These are phyloP conservation scores for Jamesozyma spencerorum DNA, from an alignment of 805 yeast genomes.

Conservation along the genomic window DNA sequence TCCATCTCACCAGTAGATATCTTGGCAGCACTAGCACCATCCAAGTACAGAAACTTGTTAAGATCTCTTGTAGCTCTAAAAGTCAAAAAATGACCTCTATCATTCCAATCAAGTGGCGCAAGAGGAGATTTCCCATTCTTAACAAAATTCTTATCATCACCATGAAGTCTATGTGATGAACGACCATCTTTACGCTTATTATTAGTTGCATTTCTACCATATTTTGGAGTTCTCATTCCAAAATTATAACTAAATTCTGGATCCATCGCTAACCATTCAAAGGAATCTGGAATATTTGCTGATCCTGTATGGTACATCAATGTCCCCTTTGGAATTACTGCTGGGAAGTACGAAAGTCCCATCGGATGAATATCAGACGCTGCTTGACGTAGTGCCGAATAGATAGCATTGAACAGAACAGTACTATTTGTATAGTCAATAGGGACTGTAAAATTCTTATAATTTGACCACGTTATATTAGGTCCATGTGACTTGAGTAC, in stretches of 20 bases:
- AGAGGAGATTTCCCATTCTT: not conserved
- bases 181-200: constrained; percentile 2
- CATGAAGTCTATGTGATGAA: constrained; percentile 3
- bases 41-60: constrained; percentile 42
- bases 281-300: constrained; percentile 36
- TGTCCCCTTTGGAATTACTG: constrained; percentile 51
- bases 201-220: constrained; percentile 15
- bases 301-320: constrained; percentile 45
- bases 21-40: constrained; percentile 65
- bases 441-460: constrained; percentile 16
- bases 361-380: constrained; percentile 45
- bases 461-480: constrained; percentile 16
- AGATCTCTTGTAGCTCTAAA: constrained; percentile 41
- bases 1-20: constrained; percentile 52
- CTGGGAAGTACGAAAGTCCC: constrained; percentile 52
- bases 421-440: constrained; percentile 43
- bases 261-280: constrained; percentile 61
- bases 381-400: constrained; percentile 44
- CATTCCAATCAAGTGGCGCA: not conserved
- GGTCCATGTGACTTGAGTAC: not conserved
- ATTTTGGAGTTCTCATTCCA: constrained; percentile 23
- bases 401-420: constrained; percentile 46
- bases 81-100: constrained; percentile 26
- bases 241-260: constrained; percentile 50
- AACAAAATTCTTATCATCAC: not conserved